phyloP scores from a whole-genome alignment of 805 yeast species.

The Candida pini region DNA sequence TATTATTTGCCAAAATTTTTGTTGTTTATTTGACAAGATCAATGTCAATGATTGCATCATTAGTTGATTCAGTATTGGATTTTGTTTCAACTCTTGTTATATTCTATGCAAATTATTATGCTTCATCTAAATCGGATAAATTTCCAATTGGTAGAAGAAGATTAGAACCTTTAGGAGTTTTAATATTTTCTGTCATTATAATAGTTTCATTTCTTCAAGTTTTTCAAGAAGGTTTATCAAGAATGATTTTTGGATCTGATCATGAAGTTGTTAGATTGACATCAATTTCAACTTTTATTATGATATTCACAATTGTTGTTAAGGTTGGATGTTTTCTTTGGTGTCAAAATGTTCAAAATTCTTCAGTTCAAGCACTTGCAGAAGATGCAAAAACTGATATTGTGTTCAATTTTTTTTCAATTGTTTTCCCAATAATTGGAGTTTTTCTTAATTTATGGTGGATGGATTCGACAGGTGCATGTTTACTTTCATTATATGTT shows the following conservation, averaged over 20 bases:
- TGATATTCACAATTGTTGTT: constrained; percentile 55
- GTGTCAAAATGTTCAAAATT: constrained; percentile 55
- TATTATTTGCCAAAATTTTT: constrained; percentile 53
- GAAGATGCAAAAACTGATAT: constrained; percentile 81
- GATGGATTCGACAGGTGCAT: constrained; percentile 73
- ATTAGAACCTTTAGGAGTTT: constrained; percentile 72
- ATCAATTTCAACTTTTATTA: constrained; percentile 46
- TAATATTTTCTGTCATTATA: constrained; percentile 66
- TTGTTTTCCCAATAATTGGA: constrained; percentile 65
- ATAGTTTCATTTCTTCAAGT: constrained; percentile 69
- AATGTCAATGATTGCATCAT: constrained; percentile 70
- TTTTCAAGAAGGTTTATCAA: constrained; percentile 54
- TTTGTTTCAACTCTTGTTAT: constrained; percentile 71
- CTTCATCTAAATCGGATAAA: constrained; percentile 30
- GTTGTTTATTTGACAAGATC: constrained; percentile 65
- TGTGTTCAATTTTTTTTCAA: constrained; percentile 64
- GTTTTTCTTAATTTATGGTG: constrained; percentile 51
- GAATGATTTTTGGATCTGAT: constrained; percentile 33
- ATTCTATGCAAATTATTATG: constrained; percentile 49
- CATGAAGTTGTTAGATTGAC: constrained; percentile 44
- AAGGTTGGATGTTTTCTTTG: constrained; percentile 59
- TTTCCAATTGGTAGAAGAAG: constrained; percentile 71
- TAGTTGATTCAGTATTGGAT: constrained; percentile 71
- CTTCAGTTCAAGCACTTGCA: constrained; percentile 71
- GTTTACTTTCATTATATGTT: constrained; percentile 55